phyloP scores from a whole-genome alignment of 2,329 filamentous ascomycete species.

The Spiromastix sp. region DNA sequence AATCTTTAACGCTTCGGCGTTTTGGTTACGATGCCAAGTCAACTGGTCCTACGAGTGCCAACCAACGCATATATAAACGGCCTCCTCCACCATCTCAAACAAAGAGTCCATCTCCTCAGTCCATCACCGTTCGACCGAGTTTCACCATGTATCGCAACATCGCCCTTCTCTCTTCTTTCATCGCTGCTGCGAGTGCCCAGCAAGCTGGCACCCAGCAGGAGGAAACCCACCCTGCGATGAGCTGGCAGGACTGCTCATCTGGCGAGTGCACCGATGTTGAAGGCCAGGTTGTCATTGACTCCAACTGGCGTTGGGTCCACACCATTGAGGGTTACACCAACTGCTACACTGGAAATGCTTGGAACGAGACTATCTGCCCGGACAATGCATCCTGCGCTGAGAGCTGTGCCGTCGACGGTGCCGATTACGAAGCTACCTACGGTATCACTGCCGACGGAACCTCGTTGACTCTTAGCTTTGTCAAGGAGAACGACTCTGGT shows the following conservation, averaged over 20 bases:
- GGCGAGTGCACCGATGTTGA: constrained; percentile 43
- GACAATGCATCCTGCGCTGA: constrained; percentile 40
- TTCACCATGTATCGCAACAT: constrained; percentile 16
- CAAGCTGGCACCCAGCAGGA: constrained; percentile 30
- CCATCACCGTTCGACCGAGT: not conserved
- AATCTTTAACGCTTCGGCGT: too few relatives aligned
- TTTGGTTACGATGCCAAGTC: too few relatives aligned
- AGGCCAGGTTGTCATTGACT: constrained; percentile 45
- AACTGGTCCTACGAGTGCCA: too few relatives aligned
- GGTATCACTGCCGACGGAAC: constrained; percentile 42
- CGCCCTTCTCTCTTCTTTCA: constrained; percentile 33
- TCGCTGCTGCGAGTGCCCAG: constrained; percentile 38
- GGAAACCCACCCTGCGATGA: constrained; percentile 44
- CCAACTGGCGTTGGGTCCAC: constrained; percentile 52
- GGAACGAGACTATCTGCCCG: constrained; percentile 40
- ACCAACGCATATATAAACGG: not conserved
- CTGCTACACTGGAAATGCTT: constrained; percentile 47
- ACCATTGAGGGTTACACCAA: constrained; percentile 40
- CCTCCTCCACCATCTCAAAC: not conserved
- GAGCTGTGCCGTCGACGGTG: constrained; percentile 49
- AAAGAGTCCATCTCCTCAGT: not conserved
- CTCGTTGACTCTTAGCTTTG: constrained; percentile 39
- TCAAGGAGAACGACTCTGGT: constrained; percentile 25
- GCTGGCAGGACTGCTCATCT: constrained; percentile 43
- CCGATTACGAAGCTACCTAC: constrained; percentile 43